Evolutionary conservation across 768 basidiomycete species (phyloP).

Genomic region (Guyanaporus albipodus): DNA sequence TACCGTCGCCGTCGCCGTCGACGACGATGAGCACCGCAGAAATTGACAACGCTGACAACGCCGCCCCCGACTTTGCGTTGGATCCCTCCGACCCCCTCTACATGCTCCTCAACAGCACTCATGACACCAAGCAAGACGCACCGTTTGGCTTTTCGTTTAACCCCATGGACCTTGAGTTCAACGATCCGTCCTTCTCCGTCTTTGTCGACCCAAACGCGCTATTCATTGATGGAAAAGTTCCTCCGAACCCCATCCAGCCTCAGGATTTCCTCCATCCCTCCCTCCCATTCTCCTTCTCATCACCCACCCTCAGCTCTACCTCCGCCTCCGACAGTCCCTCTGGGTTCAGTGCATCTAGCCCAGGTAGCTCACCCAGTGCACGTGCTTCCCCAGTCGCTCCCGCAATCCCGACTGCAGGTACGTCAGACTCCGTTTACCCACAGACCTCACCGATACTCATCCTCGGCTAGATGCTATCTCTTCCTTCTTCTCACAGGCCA

Average conservation of each 20-base stretch:
- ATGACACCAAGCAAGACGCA: conserved; percentile 32
- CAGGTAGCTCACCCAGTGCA: conserved; percentile 28
- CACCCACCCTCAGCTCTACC: conserved; percentile 30
- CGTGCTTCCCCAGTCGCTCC: conserved; percentile 30
- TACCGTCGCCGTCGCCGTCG: background rate
- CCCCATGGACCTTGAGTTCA: conserved; percentile 60
- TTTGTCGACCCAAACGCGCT: conserved; percentile 67
- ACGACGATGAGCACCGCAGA: conserved; percentile 18
- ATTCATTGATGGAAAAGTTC: conserved; percentile 33
- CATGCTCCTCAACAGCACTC: conserved; percentile 48
- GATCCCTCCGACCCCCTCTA: conserved; percentile 58
- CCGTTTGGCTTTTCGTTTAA: conserved; percentile 37
- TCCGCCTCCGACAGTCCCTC: conserved; percentile 29
- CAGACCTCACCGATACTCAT: background rate
- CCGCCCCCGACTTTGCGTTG: conserved; percentile 40
- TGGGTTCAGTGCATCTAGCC: conserved; percentile 24
- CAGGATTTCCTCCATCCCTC: conserved; percentile 27
- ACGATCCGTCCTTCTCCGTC: conserved; percentile 40
- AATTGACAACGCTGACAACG: conserved; percentile 11
- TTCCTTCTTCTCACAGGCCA: conserved; percentile 16
- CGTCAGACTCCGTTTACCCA: background rate
- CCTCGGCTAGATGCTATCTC: conserved; percentile 23
- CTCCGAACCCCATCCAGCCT: conserved; percentile 24
- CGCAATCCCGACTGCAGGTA: conserved; percentile 19
- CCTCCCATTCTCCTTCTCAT: conserved; percentile 44